Base-by-base conservation (phyloP, 129 eudicot species). In the Saposhnikovia divaricata region DNA sequence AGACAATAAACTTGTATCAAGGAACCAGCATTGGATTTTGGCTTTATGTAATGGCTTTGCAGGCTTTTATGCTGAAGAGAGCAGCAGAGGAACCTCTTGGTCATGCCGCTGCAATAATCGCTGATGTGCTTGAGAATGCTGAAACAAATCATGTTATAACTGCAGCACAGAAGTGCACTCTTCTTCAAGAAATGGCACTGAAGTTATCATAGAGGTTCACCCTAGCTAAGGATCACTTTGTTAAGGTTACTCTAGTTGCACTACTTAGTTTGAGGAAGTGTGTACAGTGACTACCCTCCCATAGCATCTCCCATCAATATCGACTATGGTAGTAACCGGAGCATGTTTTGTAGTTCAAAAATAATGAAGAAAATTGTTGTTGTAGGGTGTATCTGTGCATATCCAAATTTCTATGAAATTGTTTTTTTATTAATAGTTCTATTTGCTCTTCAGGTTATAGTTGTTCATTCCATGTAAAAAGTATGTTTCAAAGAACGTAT, bases 101-200 rank as follows among this genome's bases (percentile, higher is more conserved):
- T 44, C 98, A 95, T 86, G 98, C 98, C 15, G 96, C 99, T 28
- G 91, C 97, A 25, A 92, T 96, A 73, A 86, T 96, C 37, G 87
- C 99, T 38, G 98, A 96, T 84, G 97, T 96, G 78, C 91, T 96
- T 38, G 99, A 92, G 83, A 85, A 90, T 78, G 99, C 99, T 6
- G 99, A 96, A 83, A 89, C 97, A 18, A 96, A 78, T 81, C 88
- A 89, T 3, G 88, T 96, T 47, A 96, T 96, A 76, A 90, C 73
- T 39, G 93, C 99, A 34, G 70, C 90, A 10, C 99, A 96, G 86
- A 96, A 96, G 88, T 86, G 97, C 61, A 87, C 89, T 45, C 93
- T 96, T 81, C 97, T 96, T 85, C 99, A 96, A 75, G 99, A 96
- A 88, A 96, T 96, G 93, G 98, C 99, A 45, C 84, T 96, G 43